Evolutionary conservation across 257 asterid genomes (phyloP).

Genomic region (Solanum lignicaule): DNA sequence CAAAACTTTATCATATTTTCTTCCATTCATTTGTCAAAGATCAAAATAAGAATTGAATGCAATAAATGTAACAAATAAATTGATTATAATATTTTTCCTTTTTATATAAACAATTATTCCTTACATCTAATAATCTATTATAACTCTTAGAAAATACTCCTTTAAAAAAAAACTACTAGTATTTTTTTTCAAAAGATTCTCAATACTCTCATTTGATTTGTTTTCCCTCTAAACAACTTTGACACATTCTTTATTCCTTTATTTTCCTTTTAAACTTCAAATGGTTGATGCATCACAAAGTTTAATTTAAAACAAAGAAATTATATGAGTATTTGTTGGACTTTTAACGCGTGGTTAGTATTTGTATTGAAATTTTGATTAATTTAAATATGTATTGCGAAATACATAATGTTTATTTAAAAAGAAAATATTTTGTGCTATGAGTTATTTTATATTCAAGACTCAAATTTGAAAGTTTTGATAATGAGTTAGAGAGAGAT

Average conservation of each 20-base stretch:
- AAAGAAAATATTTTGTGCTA: fast-evolving
- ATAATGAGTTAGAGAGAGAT: not conserved
- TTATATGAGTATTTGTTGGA: not conserved
- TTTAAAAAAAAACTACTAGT: not conserved
- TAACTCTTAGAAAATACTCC: not conserved
- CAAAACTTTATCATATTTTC: not conserved
- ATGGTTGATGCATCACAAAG: not conserved
- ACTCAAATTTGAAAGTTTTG: not conserved
- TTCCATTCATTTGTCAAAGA: not conserved
- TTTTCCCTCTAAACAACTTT: not conserved
- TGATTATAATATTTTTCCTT: not conserved
- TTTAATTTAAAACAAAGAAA: not conserved
- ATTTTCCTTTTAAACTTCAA: not conserved
- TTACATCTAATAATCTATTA: not conserved
- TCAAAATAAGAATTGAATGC: not conserved
- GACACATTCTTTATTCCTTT: not conserved
- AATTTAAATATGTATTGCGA: not conserved
- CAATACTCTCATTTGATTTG: not conserved
- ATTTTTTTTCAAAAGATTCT: not conserved
- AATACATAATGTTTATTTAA: not conserved
- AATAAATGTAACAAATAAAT: not conserved
- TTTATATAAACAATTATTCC: not conserved
- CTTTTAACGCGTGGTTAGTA: not conserved
- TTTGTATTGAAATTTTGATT: not conserved
- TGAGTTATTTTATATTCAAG: not conserved